Base-by-base conservation (phyloP, 192 early-diverging fungal species). In the Linnemannia hyalina region DNA sequence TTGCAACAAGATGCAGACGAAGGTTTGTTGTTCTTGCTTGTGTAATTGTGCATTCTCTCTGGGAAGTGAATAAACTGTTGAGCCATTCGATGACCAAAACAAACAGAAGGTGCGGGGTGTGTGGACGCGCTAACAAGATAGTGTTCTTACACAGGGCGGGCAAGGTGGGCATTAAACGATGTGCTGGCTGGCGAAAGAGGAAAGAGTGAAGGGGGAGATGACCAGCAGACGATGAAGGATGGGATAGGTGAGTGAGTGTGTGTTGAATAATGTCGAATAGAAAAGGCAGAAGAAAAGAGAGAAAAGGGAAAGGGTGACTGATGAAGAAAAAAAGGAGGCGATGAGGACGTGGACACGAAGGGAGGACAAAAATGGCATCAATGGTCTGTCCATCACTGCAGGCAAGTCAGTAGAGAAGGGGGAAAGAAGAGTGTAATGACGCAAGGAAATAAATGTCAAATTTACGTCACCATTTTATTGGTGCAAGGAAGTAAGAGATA, bases 371-470 rank as follows among this genome's bases (percentile, higher is more conserved):
- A 52, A 52, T 18, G 49, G 20, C 49, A 65, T 65, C 23, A 23
- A 65, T 65, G 60, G 60, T 65, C 60, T 65, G 60, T 65, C 60
- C 60, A 65, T 65, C 60, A 15, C 26, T 65, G 11, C 60, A 65
- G 29, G 18, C 15, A 52, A 60, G 26, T 23, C 5, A 29, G 1
- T 32, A 9, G 29, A 16, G 6, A 32, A 32, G 29, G 9, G 2
- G n/a, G n/a, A n/a, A n/a, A n/a, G n/a, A 26, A 23, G 55, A 2
- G 10, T 57, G n/a, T 9, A 65, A 32, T 29, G 15, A 4, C 2
- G 29, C 11, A 11, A 32, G 60, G 60, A 26, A 32, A 65, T 65
- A 65, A 32, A 16, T 13, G 15, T 52, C 5, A 60, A 29, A 11
- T 29, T 26, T 5, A 60, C 60, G 60, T 65, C 60, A 65, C 29